These are phyloP conservation scores for Phytopythium vexans DNA, from an alignment of 352 stramenopile species.

Conservation along the genomic window DNA sequence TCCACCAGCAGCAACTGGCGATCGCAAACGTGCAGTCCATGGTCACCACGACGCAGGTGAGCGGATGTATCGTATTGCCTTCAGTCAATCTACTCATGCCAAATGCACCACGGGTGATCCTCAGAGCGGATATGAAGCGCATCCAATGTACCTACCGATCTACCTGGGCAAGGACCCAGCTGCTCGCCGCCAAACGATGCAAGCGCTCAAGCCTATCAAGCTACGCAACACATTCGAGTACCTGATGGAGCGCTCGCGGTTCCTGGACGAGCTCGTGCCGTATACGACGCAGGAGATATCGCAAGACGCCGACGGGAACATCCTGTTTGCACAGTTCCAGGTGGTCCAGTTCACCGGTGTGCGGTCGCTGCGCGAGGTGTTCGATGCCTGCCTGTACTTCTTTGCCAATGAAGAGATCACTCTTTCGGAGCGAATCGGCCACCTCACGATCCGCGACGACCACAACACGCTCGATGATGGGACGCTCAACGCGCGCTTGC, in stretches of 20 bases:
- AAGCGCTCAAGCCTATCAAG: no score
- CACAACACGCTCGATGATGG: slow-evolving; percentile 2
- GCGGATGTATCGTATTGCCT: neutral
- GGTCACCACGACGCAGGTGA: slow-evolving; percentile 3
- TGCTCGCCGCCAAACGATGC: no score
- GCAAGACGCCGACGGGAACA: no score
- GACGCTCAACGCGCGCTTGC: slow-evolving; percentile 11
- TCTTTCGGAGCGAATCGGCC: slow-evolving; percentile 43
- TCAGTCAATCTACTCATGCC: neutral
- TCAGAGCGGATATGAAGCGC: neutral
- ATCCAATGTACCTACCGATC: no score
- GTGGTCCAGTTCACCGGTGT: neutral
- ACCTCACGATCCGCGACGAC: slow-evolving; percentile 47
- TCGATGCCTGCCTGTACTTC: slow-evolving; percentile 41
- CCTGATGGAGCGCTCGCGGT: no score
- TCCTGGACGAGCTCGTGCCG: no score
- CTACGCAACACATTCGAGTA: no score
- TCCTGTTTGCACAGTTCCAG: no score
- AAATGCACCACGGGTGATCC: no score
- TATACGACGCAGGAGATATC: no score
- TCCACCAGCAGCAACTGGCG: slow-evolving; percentile 4
- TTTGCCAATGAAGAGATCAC: slow-evolving; percentile 55
- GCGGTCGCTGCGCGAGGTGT: slow-evolving; percentile 29
- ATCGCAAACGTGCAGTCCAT: slow-evolving; percentile 3
- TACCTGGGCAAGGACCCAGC: no score